Conservation (phyloP, 306 rosid genomes). For the Inga oerstediana region DNA sequence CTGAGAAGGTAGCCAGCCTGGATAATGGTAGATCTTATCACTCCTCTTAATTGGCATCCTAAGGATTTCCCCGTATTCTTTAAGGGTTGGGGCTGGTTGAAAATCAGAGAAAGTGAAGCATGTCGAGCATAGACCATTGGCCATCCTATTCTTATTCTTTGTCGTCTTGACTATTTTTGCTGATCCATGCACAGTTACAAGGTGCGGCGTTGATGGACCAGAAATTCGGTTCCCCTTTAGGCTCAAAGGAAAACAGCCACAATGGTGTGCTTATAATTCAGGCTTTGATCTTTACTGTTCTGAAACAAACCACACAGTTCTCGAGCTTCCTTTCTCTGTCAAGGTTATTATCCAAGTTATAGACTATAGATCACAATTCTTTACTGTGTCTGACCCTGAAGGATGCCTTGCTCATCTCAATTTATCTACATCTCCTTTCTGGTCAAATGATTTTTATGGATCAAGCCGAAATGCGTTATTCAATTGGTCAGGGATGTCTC, state of each 20-base stretch:
- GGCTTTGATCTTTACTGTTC: conserved; percentile 31
- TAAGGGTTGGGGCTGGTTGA: too few relatives aligned
- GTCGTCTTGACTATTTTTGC: neutral
- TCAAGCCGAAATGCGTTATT: neutral
- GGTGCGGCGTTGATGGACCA: conserved; percentile 18
- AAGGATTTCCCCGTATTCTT: too few relatives aligned
- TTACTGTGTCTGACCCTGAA: conserved; percentile 26
- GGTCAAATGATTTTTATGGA: neutral
- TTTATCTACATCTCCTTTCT: conserved; percentile 24
- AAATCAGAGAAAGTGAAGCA: too few relatives aligned
- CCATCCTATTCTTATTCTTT: neutral
- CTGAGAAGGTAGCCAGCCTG: too few relatives aligned
- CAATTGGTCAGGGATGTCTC: neutral
- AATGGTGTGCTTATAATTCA: conserved; percentile 21
- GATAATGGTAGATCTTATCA: too few relatives aligned
- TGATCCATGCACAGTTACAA: conserved; percentile 27
- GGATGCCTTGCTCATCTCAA: conserved; percentile 17
- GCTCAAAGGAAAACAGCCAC: conserved; percentile 23
- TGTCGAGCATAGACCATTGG: neutral
- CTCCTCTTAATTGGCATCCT: too few relatives aligned
- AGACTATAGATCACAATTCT: conserved; percentile 26
- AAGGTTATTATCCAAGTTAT: conserved; percentile 13
- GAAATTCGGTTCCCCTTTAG: conserved; percentile 28
- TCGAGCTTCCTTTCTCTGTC: conserved; percentile 23
- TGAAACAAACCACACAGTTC: conserved; percentile 16